These are phyloP conservation scores for Rhodotorula sp. DNA, from an alignment of 1,284 basidiomycete species.

Conservation along the genomic window DNA sequence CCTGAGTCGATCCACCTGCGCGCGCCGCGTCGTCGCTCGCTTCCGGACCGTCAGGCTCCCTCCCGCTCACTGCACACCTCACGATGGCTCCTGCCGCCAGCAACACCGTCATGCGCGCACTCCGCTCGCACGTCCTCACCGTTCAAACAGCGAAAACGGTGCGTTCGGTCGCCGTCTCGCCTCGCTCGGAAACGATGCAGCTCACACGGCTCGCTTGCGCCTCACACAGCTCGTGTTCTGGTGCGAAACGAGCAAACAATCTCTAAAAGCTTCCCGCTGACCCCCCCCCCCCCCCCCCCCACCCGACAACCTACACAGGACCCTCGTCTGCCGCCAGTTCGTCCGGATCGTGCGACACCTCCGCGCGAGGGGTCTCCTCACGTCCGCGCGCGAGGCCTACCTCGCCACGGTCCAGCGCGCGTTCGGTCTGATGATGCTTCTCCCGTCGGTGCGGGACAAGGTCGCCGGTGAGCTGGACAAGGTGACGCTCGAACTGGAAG, in stretches of 20 bases:
- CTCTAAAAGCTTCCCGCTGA: too few relatives aligned
- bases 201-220: too few relatives aligned
- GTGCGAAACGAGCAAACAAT: background rate
- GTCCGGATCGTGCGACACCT: slow-evolving; percentile 33
- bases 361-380: slow-evolving; percentile 36
- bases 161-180: background rate
- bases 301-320: slow-evolving; percentile 30
- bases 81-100: background rate
- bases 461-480: slow-evolving; percentile 68
- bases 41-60: too few relatives aligned
- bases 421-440: slow-evolving; percentile 54
- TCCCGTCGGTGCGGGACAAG: slow-evolving; percentile 67
- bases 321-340: slow-evolving; percentile 31
- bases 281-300: too few relatives aligned
- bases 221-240: slow-evolving; percentile 34
- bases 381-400: slow-evolving; percentile 31
- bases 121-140: slow-evolving; percentile 8
- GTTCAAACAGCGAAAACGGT: slow-evolving; percentile 37
- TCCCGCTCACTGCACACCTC: background rate
- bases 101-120: background rate
- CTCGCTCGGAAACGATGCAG: too few relatives aligned
- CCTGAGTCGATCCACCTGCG: too few relatives aligned
- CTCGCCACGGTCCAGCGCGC: slow-evolving; percentile 26
- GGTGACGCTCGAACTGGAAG: slow-evolving; percentile 42
- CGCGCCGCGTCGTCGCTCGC: too few relatives aligned